Evolutionary conservation across 1,139 yeast species (phyloP), one percentile per base, ranked within the genome.

Genomic region (Torulaspora pretoriensis): DNA sequence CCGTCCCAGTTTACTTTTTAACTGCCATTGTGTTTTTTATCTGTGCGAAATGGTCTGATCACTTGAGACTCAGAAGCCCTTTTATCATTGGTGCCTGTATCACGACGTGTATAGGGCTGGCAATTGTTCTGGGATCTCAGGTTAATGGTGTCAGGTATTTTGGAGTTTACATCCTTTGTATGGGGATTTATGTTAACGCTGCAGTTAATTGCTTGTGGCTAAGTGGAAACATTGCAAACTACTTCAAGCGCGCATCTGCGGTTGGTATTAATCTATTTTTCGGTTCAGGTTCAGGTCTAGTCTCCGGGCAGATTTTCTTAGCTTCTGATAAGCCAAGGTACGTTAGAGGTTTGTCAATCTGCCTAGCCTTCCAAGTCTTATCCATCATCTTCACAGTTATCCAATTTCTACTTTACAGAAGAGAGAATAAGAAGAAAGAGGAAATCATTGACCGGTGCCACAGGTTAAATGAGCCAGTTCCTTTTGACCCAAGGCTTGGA

Each of bases 301-400:
- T 73, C n/a, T 68, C 73, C 6, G 75, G 75, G 25, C 77, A 73
- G 52, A 68, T 73, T 12, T 67, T 64, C 46, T 48, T 63, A 7
- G 53, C 64, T 0, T 48, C 53, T 3, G 61, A 63, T 2, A 65
- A 65, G 26, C 70, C 70, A 40, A 53, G 63, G 40, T 67, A 61
- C 43, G 48, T 48, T 54, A 69, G 63, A 51, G 73, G 71, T 27
- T 45, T 66, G 26, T 67, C 80, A 43, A 65, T 85, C 39, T 73
- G 78, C 35, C 64, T 78, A 38, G 80, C 80, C 0, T 73, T 78
- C 46, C 70, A 75, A 24, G 68, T 70, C 2, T 68, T 84, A 51
- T 70, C 86, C 1, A 69, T 82, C 39, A 43, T 75, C 2, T 54
- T 72, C 47, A 68, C 75, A 16, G 19, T 69, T 6, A 59, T 67